Evolutionary conservation across 108 stramenopile genomes (phyloP).

Genomic region (Cyclotella baltica): DNA sequence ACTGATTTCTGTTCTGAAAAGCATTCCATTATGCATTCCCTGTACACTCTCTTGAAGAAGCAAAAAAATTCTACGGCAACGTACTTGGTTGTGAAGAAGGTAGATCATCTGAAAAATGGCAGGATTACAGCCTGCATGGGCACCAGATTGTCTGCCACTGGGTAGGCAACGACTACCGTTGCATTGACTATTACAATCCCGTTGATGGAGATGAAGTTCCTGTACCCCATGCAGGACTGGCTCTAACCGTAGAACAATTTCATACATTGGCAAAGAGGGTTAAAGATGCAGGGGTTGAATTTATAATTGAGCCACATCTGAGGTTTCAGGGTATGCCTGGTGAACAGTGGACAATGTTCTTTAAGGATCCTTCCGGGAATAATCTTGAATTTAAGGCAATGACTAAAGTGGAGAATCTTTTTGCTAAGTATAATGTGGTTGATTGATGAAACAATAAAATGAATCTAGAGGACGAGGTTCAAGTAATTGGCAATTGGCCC

Average conservation of each 20-base stretch:
- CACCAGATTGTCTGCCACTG: slow-evolving; percentile 97
- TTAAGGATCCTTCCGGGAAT: slow-evolving; percentile 93
- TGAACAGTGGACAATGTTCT: slow-evolving; percentile 98
- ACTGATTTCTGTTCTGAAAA: neutral
- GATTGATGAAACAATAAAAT: slow-evolving; percentile 32
- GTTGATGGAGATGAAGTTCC: slow-evolving; percentile 99
- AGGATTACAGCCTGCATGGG: slow-evolving; percentile 94
- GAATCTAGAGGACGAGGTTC: neutral
- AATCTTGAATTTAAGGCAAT: slow-evolving; percentile 99
- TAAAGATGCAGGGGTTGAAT: slow-evolving; percentile 67
- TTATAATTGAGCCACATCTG: slow-evolving; percentile 95
- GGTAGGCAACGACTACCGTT: slow-evolving; percentile 93
- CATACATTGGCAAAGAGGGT: slow-evolving; percentile 87
- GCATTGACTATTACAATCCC: slow-evolving; percentile 96
- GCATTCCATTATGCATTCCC: slow-evolving; percentile 97
- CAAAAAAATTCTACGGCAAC: slow-evolving; percentile 92
- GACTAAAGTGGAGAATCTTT: slow-evolving; percentile 93
- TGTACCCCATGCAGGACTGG: slow-evolving; percentile 96
- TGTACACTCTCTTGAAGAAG: slow-evolving; percentile 91
- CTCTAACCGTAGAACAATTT: slow-evolving; percentile 90
- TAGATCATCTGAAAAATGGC: slow-evolving; percentile 91
- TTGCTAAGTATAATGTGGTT: slow-evolving; percentile 94
- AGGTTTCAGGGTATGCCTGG: slow-evolving; percentile 94
- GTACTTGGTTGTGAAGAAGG: slow-evolving; percentile 93
- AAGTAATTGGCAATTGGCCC: no score